These are phyloP conservation scores for Aspergillus sp. DNA, from an alignment of 2,329 filamentous ascomycete species.

Conservation along the genomic window DNA sequence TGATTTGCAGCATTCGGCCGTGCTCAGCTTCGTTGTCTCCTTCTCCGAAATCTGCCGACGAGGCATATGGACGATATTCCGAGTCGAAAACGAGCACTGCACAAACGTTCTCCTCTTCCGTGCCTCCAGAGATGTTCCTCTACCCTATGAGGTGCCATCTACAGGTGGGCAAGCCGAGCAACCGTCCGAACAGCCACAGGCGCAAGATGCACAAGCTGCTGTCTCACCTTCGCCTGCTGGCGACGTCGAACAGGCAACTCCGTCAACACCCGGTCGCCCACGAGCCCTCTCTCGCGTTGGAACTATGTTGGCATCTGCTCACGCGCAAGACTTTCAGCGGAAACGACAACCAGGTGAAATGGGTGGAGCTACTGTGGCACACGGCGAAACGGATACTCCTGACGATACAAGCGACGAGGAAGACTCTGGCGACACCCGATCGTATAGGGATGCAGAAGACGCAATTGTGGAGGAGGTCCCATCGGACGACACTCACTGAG, in stretches of 20 bases:
- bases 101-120: slow-evolving; percentile 88
- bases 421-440: slow-evolving; percentile 21
- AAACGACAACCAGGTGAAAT: slow-evolving; percentile 57
- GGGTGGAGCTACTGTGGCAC: slow-evolving; percentile 33
- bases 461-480: slow-evolving; percentile 19
- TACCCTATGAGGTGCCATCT: slow-evolving; percentile 67
- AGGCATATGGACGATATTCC: slow-evolving; percentile 88
- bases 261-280: slow-evolving; percentile 27
- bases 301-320: slow-evolving; percentile 76
- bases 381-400: slow-evolving; percentile 31
- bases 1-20: slow-evolving; percentile 77
- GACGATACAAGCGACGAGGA: slow-evolving; percentile 42
- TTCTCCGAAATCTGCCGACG: slow-evolving; percentile 79
- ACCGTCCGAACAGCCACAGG: slow-evolving; percentile 22
- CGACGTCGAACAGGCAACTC: slow-evolving; percentile 9
- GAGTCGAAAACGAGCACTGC: slow-evolving; percentile 97
- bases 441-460: slow-evolving; percentile 13
- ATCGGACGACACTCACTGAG: slow-evolving; percentile 6
- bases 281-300: slow-evolving; percentile 54
- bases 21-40: slow-evolving; percentile 76
- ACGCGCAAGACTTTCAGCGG: slow-evolving; percentile 90
- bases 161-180: slow-evolving; percentile 16
- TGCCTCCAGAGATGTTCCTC: slow-evolving; percentile 79
- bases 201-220: slow-evolving; percentile 25
- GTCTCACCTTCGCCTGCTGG: slow-evolving; percentile 21